Base-by-base conservation (phyloP, 345 rosid genomes). In the Abelmoschus esculentus region DNA sequence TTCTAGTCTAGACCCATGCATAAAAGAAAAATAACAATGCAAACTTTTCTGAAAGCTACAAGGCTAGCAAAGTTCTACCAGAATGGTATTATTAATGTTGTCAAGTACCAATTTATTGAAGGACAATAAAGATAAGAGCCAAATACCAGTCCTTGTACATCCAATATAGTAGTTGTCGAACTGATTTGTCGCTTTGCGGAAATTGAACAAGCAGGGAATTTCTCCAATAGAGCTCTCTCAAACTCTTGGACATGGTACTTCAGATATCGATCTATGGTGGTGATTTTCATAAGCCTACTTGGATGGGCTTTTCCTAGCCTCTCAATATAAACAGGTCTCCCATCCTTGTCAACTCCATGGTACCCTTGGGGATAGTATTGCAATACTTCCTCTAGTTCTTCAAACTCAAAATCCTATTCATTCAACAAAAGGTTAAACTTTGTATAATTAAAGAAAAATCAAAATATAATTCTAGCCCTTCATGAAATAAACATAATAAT, bases 271-370 rank as follows among this genome's bases (percentile, higher is more conserved):
- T 95, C 97, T 7, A 84, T 80, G 40, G 81, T 80, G 52, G 96
- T 91, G 73, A 95, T 88, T 52, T 77, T 88, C 97, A 91, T 87
- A 70, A 95, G 86, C 82, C 79, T 89, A 76, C 81, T 58, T 3
- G 97, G 99, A 78, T 88, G 93, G 70, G 97, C 90, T 86, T 89
- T 86, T 60, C 99, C 99, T 71, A 95, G 97, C 80, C 84, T 81
- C 82, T 95, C 99, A 60, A 95, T 91, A 77, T 95, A 95, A 66
- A 95, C 82, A 22, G 99, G 99, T 53, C 97, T 85, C 62, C 99
- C 99, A 76, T 91, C 97, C 81, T 83, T 95, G 73, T 95, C 99
- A 74, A 89, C 96, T 70, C 97, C 97, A 76, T 95, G 99, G 80
- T 95, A 95, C 31, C 97, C 97, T 71, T 91, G 96, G 50, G 99